Conservation (phyloP, 2,329 filamentous ascomycete species). For the Sporothrix brunneoviolacea region DNA sequence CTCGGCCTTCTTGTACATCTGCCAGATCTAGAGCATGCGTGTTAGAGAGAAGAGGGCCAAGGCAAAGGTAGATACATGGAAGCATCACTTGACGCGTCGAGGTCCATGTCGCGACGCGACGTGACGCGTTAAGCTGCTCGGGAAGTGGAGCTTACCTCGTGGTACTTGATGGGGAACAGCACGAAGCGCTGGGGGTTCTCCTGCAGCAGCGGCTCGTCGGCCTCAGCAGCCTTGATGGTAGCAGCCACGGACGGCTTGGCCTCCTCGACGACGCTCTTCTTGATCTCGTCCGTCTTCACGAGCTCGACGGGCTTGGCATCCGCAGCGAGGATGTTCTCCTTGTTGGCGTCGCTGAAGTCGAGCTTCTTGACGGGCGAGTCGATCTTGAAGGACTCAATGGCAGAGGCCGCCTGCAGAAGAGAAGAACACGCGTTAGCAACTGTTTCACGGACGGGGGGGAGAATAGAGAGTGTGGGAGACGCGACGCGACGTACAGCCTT, state of each 20-base stretch:
- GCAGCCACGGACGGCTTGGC: conserved; percentile 38
- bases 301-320: conserved; percentile 36
- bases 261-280: conserved; percentile 45
- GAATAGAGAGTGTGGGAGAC: conserved; percentile 5
- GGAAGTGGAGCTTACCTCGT: conserved; percentile 60
- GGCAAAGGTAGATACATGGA: conserved; percentile 14
- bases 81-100: conserved; percentile 62
- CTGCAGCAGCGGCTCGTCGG: conserved; percentile 82
- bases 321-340: conserved; percentile 67
- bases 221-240: conserved; percentile 61
- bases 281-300: conserved; percentile 47
- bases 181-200: conserved; percentile 97
- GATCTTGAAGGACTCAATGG: conserved; percentile 85
- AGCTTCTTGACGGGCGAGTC: conserved; percentile 90
- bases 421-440: conserved; percentile 27
- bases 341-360: conserved; percentile 65
- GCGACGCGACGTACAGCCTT: conserved; percentile 27
- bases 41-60: conserved; percentile 33
- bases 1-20: conserved; percentile 99
- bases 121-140: conserved; percentile 29
- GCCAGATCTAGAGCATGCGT: conserved; percentile 70
- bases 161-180: conserved; percentile 98
- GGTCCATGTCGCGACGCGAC: conserved; percentile 30
- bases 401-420: conserved; percentile 65
- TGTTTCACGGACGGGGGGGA: too few relatives aligned